Evolutionary conservation across 1,284 basidiomycete species (phyloP).

Genomic region (Termitomyces sp.): DNA sequence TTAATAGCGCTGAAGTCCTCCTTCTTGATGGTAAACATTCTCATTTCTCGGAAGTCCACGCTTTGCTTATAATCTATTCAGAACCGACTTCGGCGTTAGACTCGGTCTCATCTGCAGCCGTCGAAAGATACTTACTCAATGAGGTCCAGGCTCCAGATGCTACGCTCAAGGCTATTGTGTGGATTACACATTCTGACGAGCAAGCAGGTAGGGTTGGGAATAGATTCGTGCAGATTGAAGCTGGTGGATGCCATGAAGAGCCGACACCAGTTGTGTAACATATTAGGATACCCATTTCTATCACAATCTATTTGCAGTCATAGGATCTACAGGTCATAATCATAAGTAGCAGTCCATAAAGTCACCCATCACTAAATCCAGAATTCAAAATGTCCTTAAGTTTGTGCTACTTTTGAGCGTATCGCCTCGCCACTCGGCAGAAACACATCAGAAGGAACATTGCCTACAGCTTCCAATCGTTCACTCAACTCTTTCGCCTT

Average conservation of each 20-base stretch:
- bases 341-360: neutral
- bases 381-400: neutral
- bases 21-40: constrained; percentile 65
- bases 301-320: neutral
- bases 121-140: constrained; percentile 58
- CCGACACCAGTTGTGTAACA: constrained; percentile 13
- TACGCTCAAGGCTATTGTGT: constrained; percentile 68
- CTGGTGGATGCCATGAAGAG: constrained; percentile 45
- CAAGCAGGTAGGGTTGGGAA: constrained; percentile 73
- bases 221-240: constrained; percentile 52
- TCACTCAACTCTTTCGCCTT: constrained; percentile 8
- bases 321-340: neutral
- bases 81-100: constrained; percentile 88
- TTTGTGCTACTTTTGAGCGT: constrained; percentile 2
- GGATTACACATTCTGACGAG: constrained; percentile 85
- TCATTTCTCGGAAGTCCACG: neutral
- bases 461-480: constrained; percentile 12
- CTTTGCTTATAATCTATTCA: constrained; percentile 25
- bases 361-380: neutral
- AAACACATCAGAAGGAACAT: constrained; percentile 9
- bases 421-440: neutral
- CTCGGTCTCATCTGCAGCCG: constrained; percentile 52
- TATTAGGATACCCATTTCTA: neutral
- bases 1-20: constrained; percentile 75
- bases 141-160: constrained; percentile 45